Conservation (phyloP, 2,329 filamentous ascomycete genomes). For the Colletotrichum gigasporum region DNA sequence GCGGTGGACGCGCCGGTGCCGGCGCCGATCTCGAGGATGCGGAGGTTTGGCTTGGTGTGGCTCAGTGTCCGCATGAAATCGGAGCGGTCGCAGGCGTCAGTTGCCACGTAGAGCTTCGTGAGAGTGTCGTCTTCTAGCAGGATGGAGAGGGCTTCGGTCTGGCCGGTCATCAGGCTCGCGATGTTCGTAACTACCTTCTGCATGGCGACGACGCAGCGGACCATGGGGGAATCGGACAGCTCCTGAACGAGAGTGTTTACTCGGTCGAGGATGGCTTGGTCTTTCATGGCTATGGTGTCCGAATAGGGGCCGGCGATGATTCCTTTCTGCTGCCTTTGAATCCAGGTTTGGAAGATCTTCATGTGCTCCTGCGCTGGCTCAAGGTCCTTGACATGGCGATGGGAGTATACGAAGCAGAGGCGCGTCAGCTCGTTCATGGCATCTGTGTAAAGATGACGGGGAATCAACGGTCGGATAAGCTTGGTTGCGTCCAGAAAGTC, state of each 20-base stretch:
- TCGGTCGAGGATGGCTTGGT: neutral
- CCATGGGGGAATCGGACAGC: neutral
- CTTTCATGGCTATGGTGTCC: neutral
- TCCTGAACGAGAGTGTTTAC: no score
- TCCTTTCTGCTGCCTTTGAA: no score
- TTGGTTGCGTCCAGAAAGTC: slow-evolving; percentile 39
- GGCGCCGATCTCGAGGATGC: neutral
- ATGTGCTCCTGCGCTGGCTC: slow-evolving; percentile 37
- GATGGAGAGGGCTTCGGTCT: slow-evolving; percentile 39
- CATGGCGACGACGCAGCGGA: neutral
- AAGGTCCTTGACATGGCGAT: slow-evolving; percentile 32
- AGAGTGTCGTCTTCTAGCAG: slow-evolving; percentile 42
- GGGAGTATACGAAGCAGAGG: slow-evolving; percentile 38
- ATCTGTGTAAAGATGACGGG: slow-evolving; percentile 20
- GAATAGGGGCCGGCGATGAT: no score
- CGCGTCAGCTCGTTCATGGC: slow-evolving; percentile 42
- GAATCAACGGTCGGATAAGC: slow-evolving; percentile 33
- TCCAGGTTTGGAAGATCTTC: slow-evolving; percentile 39
- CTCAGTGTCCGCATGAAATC: slow-evolving; percentile 18
- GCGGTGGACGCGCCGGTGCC: neutral
- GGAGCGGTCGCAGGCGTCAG: neutral
- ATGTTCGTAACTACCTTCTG: slow-evolving; percentile 21
- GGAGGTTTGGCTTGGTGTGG: slow-evolving; percentile 35
- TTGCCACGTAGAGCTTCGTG: neutral
- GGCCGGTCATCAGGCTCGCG: slow-evolving; percentile 37